Evolutionary conservation across 129 eudicot species (phyloP), one percentile per base, ranked within the genome.

Genomic region (Gnaphalium uliginosum): DNA sequence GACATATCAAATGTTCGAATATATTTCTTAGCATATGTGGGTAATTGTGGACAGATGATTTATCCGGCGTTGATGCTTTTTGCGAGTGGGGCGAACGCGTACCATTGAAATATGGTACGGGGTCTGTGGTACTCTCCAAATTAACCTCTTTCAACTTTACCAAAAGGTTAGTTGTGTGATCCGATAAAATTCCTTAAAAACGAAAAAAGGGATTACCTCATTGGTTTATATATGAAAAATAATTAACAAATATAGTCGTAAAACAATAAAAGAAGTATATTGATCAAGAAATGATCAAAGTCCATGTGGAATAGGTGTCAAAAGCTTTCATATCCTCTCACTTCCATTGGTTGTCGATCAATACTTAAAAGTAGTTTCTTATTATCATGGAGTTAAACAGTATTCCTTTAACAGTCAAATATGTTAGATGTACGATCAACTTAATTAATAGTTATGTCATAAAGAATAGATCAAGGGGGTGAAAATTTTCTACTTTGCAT

Each of bases 241-340:
- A 24, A 43, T 14, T 37, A 71, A 19, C 11, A 71, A 71, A 30
- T 19, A 30, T 19, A 14, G 48, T 56, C 64, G 19, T 25, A 68
- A 24, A n/a, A 18, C 19, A 27, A 27, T 53, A 4, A 21, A 50
- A 30, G 3, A 69, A 54, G 56, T 51, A 72, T 21, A 23, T 4
- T 24, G 33, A 60, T 73, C 13, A 25, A 39, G 59, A 73, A 72
- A 59, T 73, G 25, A 60, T 73, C 58, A 59, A 59, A 37, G 68
- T 37, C 64, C 70, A 74, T 61, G 78, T 74, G 70, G 29, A 57
- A 74, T 41, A 18, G 60, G 27, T 61, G 48, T 29, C 60, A 61
- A 43, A 4, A 39, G 41, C 43, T 59, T 51, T 14, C 69, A 73
- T 26, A 60, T 54, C 32, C 32, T 57, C 32, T 63, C 26, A 14